Conservation (phyloP, 106 monocot genomes). For the Vanilla planifolia region DNA sequence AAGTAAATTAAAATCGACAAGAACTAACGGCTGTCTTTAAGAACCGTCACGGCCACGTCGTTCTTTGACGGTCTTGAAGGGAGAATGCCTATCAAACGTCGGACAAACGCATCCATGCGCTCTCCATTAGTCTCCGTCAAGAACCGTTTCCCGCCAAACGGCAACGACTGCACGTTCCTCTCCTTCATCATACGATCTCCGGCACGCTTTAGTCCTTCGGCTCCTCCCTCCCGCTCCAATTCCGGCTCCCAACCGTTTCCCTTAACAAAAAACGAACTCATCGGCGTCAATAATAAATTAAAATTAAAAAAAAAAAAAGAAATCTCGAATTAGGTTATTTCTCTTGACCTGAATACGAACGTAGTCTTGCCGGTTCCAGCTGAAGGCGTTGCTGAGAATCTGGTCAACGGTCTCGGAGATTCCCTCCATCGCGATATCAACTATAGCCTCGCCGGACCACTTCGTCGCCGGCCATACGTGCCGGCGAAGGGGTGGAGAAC, state of each 20-base stretch:
- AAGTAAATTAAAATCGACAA: too few species aligned
- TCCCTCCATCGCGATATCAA: conserved; percentile 40
- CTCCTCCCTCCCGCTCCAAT: conserved; percentile 29
- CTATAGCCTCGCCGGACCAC: conserved; percentile 32
- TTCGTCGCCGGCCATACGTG: conserved; percentile 7
- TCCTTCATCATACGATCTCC: conserved; percentile 75
- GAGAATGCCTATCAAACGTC: conserved; percentile 32
- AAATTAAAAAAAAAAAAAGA: not conserved
- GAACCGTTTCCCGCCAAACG: conserved; percentile 69
- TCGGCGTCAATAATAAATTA: not conserved
- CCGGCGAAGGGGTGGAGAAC: conserved; percentile 9
- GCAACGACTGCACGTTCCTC: conserved; percentile 61
- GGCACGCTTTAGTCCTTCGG: conserved; percentile 29
- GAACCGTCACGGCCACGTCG: too few species aligned
- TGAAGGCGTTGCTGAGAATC: conserved; percentile 64
- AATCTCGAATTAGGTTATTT: not conserved
- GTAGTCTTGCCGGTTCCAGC: conserved; percentile 53
- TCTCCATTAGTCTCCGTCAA: conserved; percentile 55
- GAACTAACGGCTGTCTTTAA: too few species aligned
- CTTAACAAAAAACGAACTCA: conserved; percentile 7
- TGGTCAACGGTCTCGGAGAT: conserved; percentile 67
- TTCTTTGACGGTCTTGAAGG: too few species aligned
- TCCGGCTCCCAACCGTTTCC: conserved; percentile 23
- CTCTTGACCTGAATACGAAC: conserved; percentile 54
- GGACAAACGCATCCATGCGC: conserved; percentile 64